Evolutionary conservation across 2,329 filamentous ascomycete genomes (phyloP).

Genomic region (Cytospora piceicola): DNA sequence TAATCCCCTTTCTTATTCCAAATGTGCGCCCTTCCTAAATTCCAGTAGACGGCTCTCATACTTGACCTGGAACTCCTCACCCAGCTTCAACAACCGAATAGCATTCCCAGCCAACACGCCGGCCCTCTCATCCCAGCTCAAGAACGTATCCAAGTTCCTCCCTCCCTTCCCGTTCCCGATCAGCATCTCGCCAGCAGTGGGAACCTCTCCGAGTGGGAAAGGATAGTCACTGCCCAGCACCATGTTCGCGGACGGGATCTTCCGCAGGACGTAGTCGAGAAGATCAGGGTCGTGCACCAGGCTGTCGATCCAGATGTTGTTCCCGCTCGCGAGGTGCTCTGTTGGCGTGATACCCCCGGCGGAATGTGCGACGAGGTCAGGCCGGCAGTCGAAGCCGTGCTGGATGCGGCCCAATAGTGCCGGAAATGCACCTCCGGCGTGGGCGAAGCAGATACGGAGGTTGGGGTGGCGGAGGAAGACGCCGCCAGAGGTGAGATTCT

Average conservation of each 20-base stretch:
- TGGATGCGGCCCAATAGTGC: slow-evolving; percentile 42
- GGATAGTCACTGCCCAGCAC: slow-evolving; percentile 44
- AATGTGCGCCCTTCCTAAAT: slow-evolving; percentile 32
- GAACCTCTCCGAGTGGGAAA: slow-evolving; percentile 43
- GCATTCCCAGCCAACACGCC: slow-evolving; percentile 40
- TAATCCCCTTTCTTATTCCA: not conserved
- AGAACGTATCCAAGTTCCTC: slow-evolving; percentile 34
- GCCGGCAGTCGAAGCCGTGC: slow-evolving; percentile 42
- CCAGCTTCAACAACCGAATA: slow-evolving; percentile 40
- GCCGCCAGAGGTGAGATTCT: slow-evolving; percentile 39
- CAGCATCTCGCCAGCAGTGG: slow-evolving; percentile 41
- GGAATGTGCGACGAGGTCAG: slow-evolving; percentile 40
- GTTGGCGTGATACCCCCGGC: slow-evolving; percentile 39
- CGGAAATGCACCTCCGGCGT: slow-evolving; percentile 43
- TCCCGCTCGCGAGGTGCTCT: slow-evolving; percentile 36
- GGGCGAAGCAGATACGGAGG: slow-evolving; percentile 41
- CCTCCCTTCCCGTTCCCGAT: slow-evolving; percentile 33
- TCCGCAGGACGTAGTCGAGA: slow-evolving; percentile 40
- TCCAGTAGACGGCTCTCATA: slow-evolving; percentile 34
- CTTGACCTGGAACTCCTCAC: slow-evolving; percentile 34
- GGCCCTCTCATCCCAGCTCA: slow-evolving; percentile 40
- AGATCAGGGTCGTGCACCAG: slow-evolving; percentile 42
- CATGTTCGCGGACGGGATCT: slow-evolving; percentile 39
- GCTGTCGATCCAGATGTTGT: slow-evolving; percentile 42
- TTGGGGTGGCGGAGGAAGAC: slow-evolving; percentile 38